phyloP scores from a whole-genome alignment of 768 basidiomycete genomes.

The Tricholoma sp. region DNA sequence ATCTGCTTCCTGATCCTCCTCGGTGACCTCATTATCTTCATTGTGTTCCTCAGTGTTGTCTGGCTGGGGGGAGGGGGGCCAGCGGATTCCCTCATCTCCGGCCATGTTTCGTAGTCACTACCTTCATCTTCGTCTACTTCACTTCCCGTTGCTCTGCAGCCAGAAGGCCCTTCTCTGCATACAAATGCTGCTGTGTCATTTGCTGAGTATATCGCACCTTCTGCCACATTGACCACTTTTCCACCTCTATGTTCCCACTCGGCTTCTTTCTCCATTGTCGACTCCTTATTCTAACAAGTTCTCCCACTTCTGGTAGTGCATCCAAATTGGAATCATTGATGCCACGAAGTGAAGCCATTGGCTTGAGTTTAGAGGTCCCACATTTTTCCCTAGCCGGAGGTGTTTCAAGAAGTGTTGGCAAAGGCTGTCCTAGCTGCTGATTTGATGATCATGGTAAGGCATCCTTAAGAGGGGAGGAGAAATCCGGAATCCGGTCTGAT shows the following conservation, averaged over 20 bases:
- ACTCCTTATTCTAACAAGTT: constrained; percentile 40
- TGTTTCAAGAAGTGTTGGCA: constrained; percentile 4
- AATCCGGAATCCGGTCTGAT: constrained; percentile 29
- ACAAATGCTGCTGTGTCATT: constrained; percentile 21
- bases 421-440: constrained; percentile 5
- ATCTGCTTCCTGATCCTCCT: constrained; percentile 14
- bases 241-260: constrained; percentile 59
- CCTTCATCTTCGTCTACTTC: constrained; percentile 20
- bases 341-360: constrained; percentile 6
- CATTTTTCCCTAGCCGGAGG: constrained; percentile 9
- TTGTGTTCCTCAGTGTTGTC: constrained; percentile 6
- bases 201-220: constrained; percentile 5
- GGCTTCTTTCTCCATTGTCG: constrained; percentile 40
- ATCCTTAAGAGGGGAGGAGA: constrained; percentile 25
- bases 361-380: constrained; percentile 1
- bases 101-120: constrained; percentile 27
- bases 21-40: constrained; percentile 21
- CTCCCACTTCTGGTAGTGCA: constrained; percentile 29
- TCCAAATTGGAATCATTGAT: constrained; percentile 22
- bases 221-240: constrained; percentile 22
- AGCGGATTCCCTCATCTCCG: constrained; percentile 13
- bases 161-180: constrained; percentile 28
- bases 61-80: constrained; percentile 12
- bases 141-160: constrained; percentile 16
- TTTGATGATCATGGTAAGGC: constrained; percentile 4